Base-by-base conservation (phyloP, 2,329 filamentous ascomycete species). In the Xylariales sp. region DNA sequence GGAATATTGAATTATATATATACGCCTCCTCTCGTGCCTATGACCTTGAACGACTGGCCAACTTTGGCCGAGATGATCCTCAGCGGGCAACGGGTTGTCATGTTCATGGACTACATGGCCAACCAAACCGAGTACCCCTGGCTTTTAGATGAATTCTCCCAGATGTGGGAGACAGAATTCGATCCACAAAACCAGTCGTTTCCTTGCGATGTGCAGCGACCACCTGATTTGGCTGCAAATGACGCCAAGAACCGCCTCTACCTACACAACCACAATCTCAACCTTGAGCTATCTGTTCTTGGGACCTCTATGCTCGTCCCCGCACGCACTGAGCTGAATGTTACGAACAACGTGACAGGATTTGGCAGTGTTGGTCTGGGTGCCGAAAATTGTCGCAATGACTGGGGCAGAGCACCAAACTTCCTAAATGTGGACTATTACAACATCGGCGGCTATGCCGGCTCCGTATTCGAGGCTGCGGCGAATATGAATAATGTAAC, bases 161-260 rank as follows among this genome's bases (percentile, higher is more conserved):
- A 95, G 57, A 76, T 94, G 66, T 95, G 87, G 86, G 88, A 96
- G 66, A 91, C 89, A 1, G 86, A 87, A 0, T 96, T 95, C 59
- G 86, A 88, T 40, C 88, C 80, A 3, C 56, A 62, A 12, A 60
- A 80, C 56, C 65, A 65, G 36, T 60, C 62, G 1, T 95, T 95
- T 59, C 88, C 89, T 0, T 96, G 90, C 66, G 81, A 69, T 0
- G 72, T 82, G 27, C 79, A 95, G 57, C 82, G 90, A 0, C 89
- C 90, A 1, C 87, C 87, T 0, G 68, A 76, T 31, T 66, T 94
- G 43, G 54, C 66, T 3, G 55, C 59, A 0, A 63, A 72, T 2
- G 70, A 77, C 6, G 74, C 77, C 0, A 67, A 70, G 44, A 70
- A 82, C 21, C 74, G 82, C 31, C 72, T 95, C 63, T 94, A 90